Evolutionary conservation across 2,329 filamentous ascomycete genomes (phyloP).

Genomic region (Boeremia exigua): DNA sequence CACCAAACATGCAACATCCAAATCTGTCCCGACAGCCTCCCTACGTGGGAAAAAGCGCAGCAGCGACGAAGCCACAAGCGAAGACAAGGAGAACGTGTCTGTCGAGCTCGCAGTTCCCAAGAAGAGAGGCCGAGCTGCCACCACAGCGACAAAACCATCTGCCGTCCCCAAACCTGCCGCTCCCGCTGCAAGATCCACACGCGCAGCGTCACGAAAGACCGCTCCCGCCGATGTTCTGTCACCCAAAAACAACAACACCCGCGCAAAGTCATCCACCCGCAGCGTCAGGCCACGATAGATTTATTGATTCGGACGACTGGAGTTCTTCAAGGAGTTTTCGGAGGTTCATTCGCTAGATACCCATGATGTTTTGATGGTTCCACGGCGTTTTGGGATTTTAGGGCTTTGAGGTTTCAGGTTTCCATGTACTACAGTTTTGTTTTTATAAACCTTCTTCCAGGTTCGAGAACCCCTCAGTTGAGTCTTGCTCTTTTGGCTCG

Average conservation of each 20-base stretch:
- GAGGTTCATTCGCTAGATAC: constrained; percentile 11
- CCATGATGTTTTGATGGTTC: constrained; percentile 1
- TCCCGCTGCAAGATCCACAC: constrained; percentile 25
- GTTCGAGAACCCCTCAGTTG: constrained; percentile 5
- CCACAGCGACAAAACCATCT: constrained; percentile 17
- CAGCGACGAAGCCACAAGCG: constrained; percentile 34
- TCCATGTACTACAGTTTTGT: neutral
- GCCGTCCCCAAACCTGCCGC: constrained; percentile 15
- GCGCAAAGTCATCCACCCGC: constrained; percentile 27
- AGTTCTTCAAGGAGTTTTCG: constrained; percentile 21
- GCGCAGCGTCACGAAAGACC: constrained; percentile 33
- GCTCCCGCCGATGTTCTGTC: constrained; percentile 27
- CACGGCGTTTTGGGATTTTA: constrained; percentile 16
- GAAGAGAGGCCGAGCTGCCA: constrained; percentile 25
- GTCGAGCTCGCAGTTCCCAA: constrained; percentile 27
- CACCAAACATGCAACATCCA: constrained; percentile 18
- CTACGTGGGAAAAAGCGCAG: constrained; percentile 33
- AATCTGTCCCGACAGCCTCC: constrained; percentile 11
- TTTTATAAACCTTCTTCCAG: constrained; percentile 5
- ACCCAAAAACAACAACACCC: constrained; percentile 31
- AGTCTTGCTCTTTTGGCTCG: constrained; percentile 10
- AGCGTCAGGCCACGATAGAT: constrained; percentile 28
- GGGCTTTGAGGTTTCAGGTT: neutral
- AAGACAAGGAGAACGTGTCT: constrained; percentile 39
- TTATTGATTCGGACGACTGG: constrained; percentile 17